Evolutionary conservation across 371 early-diverging fungal genomes (phyloP).

Genomic region (Rhizopus sp.): DNA sequence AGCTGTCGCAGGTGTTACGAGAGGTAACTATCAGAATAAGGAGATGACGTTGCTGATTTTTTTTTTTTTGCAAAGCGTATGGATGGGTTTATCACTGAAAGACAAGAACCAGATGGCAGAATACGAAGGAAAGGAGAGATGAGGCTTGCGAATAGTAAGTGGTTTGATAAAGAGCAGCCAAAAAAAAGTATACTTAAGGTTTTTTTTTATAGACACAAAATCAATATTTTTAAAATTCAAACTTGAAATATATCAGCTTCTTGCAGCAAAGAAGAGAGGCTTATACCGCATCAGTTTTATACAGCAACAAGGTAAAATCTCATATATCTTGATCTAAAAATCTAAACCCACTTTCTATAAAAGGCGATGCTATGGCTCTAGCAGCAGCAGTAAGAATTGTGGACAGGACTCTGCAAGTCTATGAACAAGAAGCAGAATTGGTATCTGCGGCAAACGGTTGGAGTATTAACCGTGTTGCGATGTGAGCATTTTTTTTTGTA

Average conservation of each 20-base stretch:
- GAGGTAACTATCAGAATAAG: conserved; percentile 29
- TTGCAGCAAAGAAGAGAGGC: conserved; percentile 20
- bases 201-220: conserved; percentile 28
- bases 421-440: conserved; percentile 45
- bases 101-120: conserved; percentile 40
- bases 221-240: conserved; percentile 38
- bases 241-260: conserved; percentile 34
- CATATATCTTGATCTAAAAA: background rate
- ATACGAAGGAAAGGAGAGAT: conserved; percentile 46
- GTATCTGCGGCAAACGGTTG: conserved; percentile 36
- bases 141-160: conserved; percentile 33
- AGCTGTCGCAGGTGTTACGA: conserved; percentile 41
- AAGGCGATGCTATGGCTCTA: conserved; percentile 46
- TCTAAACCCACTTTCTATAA: too few species aligned
- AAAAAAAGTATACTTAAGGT: background rate
- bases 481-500: conserved; percentile 1
- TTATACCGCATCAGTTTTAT: conserved; percentile 43
- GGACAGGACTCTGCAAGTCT: conserved; percentile 35
- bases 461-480: conserved; percentile 17
- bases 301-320: conserved; percentile 45
- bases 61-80: conserved; percentile 27
- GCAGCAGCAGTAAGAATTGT: conserved; percentile 43
- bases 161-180: background rate
- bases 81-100: conserved; percentile 41
- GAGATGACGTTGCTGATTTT: background rate